Percentiles rank a stretch among this genome's conserved stretches.
phyloP scores from a whole-genome alignment of 768 basidiomycete genomes.

The Rhizopogon roseolus region DNA sequence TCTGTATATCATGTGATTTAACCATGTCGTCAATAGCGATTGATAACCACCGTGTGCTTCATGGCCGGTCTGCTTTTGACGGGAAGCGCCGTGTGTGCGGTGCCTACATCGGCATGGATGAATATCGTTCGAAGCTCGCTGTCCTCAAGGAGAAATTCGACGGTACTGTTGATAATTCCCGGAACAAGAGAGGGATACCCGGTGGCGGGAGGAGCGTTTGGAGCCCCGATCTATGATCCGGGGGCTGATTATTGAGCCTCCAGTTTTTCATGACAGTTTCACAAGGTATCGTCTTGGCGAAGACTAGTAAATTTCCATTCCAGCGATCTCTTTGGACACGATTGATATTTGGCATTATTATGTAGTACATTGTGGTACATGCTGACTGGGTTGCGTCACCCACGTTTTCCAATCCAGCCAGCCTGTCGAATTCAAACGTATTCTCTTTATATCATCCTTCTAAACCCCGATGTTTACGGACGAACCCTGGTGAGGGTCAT shows the following conservation, averaged over 20 bases:
- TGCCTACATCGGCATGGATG: conserved; percentile 90
- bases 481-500: no score
- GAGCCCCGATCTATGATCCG: conserved; percentile 46
- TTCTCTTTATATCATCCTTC: no score
- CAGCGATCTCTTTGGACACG: no score
- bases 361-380: no score
- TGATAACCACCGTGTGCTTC: conserved; percentile 91
- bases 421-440: no score
- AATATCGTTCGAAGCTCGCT: conserved; percentile 76
- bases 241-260: background rate
- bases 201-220: conserved; percentile 49
- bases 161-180: conserved; percentile 15
- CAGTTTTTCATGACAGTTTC: background rate
- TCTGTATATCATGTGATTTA: background rate
- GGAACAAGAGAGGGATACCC: background rate
- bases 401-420: no score
- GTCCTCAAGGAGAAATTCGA: conserved; percentile 61
- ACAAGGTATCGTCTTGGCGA: no score
- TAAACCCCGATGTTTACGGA: no score
- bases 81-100: conserved; percentile 93
- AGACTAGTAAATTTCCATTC: no score
- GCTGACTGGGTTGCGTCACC: no score
- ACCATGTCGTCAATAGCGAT: conserved; percentile 46
- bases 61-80: conserved; percentile 88
- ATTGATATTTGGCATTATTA: no score